These are phyloP conservation scores for Coix lacrymajobi DNA, from an alignment of 176 grass and related monocot genomes.

Conservation along the genomic window DNA sequence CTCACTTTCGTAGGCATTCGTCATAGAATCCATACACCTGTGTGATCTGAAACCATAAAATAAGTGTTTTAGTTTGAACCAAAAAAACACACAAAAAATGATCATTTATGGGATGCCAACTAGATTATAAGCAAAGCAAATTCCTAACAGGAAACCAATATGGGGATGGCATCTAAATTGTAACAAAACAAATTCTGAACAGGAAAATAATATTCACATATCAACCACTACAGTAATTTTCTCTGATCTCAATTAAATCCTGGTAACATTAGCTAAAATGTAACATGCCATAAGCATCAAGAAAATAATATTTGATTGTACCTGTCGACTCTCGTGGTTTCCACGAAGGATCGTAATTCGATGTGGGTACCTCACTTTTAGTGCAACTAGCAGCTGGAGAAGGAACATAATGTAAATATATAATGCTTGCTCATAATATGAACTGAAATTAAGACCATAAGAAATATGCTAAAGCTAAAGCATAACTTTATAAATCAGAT, in stretches of 20 bases:
- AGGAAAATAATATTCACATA: neutral
- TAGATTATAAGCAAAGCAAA: neutral
- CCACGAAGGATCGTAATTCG: conserved; percentile 96
- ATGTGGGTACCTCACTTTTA: conserved; percentile 89
- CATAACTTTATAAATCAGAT: neutral
- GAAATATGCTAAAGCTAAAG: neutral
- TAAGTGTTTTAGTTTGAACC: conserved; percentile 17
- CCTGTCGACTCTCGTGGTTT: conserved; percentile 96
- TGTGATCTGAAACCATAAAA: conserved; percentile 68
- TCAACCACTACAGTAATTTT: neutral
- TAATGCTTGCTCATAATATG: neutral
- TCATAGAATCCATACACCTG: conserved; percentile 99
- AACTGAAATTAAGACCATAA: neutral
- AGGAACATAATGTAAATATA: conserved; percentile 2
- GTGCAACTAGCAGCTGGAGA: conserved; percentile 82
- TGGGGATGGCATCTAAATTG: neutral
- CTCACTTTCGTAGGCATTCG: conserved; percentile 96
- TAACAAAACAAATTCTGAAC: neutral
- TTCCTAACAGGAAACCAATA: neutral
- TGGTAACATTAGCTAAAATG: neutral
- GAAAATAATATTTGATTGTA: conserved; percentile 9
- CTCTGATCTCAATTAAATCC: neutral
- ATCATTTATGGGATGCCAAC: neutral
- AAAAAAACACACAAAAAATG: conserved; percentile 1
- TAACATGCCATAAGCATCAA: neutral